A percentile compares a stretch with the other conserved stretches of the same genome.
Evolutionary conservation across 192 early-diverging fungal genomes (phyloP).

Genomic region (Backusella luteola): DNA sequence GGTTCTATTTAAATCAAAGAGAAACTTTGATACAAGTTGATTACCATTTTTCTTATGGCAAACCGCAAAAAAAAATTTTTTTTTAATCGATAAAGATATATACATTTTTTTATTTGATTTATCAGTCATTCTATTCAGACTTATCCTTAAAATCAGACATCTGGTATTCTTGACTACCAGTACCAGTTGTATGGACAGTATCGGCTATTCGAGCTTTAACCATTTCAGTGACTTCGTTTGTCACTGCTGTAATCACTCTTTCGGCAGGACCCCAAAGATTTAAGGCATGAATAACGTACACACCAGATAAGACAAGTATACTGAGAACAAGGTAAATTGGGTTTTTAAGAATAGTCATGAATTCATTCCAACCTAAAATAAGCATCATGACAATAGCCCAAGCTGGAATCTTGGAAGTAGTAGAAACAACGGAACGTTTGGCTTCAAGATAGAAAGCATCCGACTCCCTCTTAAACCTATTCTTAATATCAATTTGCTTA

Average conservation of each 20-base stretch:
- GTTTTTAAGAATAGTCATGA: constrained; percentile 80
- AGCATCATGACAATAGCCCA: constrained; percentile 84
- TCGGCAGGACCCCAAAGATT: constrained; percentile 68
- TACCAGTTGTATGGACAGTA: not conserved
- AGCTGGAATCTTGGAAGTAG: constrained; percentile 80
- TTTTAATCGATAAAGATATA: not conserved
- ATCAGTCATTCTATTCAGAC: not conserved
- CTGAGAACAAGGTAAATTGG: constrained; percentile 78
- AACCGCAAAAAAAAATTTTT: not conserved
- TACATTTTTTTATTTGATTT: not conserved
- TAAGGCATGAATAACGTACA: constrained; percentile 59
- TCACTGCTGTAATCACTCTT: constrained; percentile 37
- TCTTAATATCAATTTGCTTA: constrained; percentile 67
- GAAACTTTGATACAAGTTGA: too few species aligned
- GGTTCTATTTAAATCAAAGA: too few species aligned
- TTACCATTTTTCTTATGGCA: not conserved
- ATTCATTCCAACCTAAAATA: constrained; percentile 96
- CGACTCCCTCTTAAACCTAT: constrained; percentile 84
- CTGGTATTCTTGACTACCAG: not conserved
- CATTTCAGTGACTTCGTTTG: constrained; percentile 42
- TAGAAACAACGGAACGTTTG: constrained; percentile 89
- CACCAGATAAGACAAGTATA: constrained; percentile 45
- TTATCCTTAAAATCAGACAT: constrained; percentile 3
- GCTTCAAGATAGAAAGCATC: constrained; percentile 94
- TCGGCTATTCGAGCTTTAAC: constrained; percentile 28